phyloP scores from a whole-genome alignment of 1,284 basidiomycete species.

The Naganishia sp. region DNA sequence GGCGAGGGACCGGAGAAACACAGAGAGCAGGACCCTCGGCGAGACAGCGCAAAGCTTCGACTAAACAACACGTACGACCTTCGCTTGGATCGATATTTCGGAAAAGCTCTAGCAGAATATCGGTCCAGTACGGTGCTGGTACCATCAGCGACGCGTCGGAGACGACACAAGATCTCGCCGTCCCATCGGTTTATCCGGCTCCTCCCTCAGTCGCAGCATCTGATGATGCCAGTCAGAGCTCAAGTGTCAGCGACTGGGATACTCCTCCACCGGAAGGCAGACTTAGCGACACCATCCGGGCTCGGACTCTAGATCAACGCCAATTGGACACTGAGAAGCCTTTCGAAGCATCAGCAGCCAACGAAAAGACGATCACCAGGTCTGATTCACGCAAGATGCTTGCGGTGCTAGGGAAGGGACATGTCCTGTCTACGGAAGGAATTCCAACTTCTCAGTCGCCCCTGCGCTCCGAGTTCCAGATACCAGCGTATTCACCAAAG shows the following conservation, averaged over 20 bases:
- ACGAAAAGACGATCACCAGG: constrained; percentile 26
- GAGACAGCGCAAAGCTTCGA: background rate
- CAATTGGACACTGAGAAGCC: background rate
- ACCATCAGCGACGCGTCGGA: background rate
- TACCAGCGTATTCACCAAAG: background rate
- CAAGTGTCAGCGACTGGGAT: constrained; percentile 29
- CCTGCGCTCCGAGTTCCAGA: background rate
- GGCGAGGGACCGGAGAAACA: constrained; percentile 6
- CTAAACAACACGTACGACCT: constrained; percentile 9
- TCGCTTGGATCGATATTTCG: constrained; percentile 24
- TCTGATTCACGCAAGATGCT: constrained; percentile 31
- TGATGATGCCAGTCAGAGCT: constrained; percentile 6
- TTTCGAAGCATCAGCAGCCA: background rate
- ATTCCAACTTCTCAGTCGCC: background rate
- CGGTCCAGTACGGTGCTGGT: background rate
- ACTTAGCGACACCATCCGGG: background rate
- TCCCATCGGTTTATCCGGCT: background rate
- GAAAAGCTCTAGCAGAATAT: constrained; percentile 10
- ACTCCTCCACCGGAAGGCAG: constrained; percentile 1
- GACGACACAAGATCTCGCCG: background rate
- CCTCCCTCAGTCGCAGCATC: background rate
- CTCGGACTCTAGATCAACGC: too few relatives aligned
- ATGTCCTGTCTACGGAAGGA: background rate
- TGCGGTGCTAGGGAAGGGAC: constrained; percentile 19
- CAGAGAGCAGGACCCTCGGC: background rate